A percentile compares a stretch with the other conserved stretches of the same genome.
phyloP scores from a whole-genome alignment of 176 grass and related monocot species.

The Chrysopogon serrulatus region DNA sequence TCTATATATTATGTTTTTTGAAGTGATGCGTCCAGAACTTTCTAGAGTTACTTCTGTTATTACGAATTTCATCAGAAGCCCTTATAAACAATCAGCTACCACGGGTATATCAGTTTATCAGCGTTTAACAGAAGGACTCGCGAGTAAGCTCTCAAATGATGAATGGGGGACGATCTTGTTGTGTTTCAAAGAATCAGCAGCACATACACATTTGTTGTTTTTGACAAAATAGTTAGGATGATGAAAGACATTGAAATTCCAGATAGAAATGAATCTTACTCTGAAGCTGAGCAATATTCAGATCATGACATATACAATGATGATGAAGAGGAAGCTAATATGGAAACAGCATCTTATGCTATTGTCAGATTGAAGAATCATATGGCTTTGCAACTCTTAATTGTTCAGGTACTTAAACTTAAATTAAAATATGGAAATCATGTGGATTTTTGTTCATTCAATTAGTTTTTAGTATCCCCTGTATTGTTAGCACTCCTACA shows the following conservation, averaged over 20 bases:
- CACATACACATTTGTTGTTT: slow-evolving; percentile 44
- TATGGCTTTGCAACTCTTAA: slow-evolving; percentile 54
- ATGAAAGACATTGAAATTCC: slow-evolving; percentile 93
- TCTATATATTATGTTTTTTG: slow-evolving; percentile 74
- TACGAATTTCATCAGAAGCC: slow-evolving; percentile 66
- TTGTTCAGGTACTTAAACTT: slow-evolving; percentile 62
- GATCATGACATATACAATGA: slow-evolving; percentile 69
- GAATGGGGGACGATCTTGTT: slow-evolving; percentile 78
- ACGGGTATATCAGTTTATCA: slow-evolving; percentile 69
- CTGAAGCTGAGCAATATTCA: slow-evolving; percentile 79
- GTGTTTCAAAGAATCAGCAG: slow-evolving; percentile 73
- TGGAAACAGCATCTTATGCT: slow-evolving; percentile 72
- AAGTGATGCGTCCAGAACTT: slow-evolving; percentile 68
- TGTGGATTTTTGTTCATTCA: slow-evolving; percentile 19
- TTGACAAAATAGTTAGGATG: slow-evolving; percentile 68
- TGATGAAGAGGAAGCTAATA: slow-evolving; percentile 84
- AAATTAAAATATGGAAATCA: slow-evolving; percentile 3
- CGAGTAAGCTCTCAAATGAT: slow-evolving; percentile 51
- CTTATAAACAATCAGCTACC: slow-evolving; percentile 73
- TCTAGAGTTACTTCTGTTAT: slow-evolving; percentile 62
- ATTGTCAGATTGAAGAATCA: slow-evolving; percentile 58
- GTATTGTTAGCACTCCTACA: not conserved
- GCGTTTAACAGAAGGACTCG: slow-evolving; percentile 70
- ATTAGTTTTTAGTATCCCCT: not conserved
- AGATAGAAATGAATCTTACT: slow-evolving; percentile 67